phyloP scores from a whole-genome alignment of 2,329 filamentous ascomycete genomes.

The Penicillium sp. region DNA sequence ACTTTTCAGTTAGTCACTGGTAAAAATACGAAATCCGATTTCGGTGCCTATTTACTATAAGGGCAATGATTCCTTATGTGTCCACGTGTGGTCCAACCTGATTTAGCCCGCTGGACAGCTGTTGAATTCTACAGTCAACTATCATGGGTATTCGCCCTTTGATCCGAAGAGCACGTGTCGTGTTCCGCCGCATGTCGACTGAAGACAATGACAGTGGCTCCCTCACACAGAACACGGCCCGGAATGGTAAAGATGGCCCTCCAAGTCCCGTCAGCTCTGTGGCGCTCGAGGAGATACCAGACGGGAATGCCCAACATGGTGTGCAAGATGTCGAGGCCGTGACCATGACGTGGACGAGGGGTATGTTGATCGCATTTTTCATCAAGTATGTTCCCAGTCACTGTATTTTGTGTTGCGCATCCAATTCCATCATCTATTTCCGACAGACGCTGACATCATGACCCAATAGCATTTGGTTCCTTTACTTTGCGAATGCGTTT shows the following conservation, averaged over 20 bases:
- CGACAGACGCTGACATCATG: neutral
- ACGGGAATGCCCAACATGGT: conserved; percentile 11
- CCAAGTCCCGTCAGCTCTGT: neutral
- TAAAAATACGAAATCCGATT: neutral
- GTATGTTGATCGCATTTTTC: conserved; percentile 9
- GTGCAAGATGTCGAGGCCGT: conserved; percentile 12
- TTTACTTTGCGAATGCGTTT: conserved; percentile 30
- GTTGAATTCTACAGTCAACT: neutral
- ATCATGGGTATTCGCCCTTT: neutral
- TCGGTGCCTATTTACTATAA: neutral
- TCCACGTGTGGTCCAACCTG: neutral
- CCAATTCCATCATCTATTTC: neutral
- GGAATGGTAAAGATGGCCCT: neutral
- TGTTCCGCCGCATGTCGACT: neutral
- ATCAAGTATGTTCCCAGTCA: conserved; percentile 2
- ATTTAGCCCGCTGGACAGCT: neutral
- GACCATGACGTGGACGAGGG: conserved; percentile 9
- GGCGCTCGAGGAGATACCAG: conserved; percentile 1
- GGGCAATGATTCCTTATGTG: neutral
- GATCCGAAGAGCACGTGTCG: neutral
- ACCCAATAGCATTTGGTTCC: conserved; percentile 27
- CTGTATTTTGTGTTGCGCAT: neutral
- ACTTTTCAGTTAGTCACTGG: neutral
- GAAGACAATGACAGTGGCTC: neutral
- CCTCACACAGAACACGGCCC: neutral